These are phyloP conservation scores for Triangularia verruculosa DNA, from an alignment of 2,329 filamentous ascomycete species.

Conservation along the genomic window DNA sequence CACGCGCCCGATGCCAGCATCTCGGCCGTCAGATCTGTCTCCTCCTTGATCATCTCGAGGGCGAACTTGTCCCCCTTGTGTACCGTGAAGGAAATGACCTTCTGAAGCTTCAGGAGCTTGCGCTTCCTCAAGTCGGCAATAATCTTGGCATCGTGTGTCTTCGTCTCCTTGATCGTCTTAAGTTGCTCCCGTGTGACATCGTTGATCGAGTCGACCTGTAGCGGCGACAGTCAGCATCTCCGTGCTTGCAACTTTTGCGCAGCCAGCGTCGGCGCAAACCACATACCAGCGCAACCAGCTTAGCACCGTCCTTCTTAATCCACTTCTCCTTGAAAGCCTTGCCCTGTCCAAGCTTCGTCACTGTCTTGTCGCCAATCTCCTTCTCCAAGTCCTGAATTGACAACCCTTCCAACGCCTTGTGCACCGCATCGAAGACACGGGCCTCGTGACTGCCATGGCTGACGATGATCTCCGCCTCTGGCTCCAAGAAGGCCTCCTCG, in stretches of 20 bases:
- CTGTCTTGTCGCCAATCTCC: slow-evolving; percentile 68
- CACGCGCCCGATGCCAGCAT: slow-evolving; percentile 86
- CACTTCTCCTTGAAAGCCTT: slow-evolving; percentile 86
- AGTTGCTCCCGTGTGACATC: slow-evolving; percentile 78
- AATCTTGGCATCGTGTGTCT: slow-evolving; percentile 71
- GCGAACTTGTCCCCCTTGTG: slow-evolving; percentile 86
- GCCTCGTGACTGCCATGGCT: slow-evolving; percentile 78
- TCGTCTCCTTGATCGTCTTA: slow-evolving; percentile 66
- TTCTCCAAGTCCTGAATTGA: slow-evolving; percentile 71
- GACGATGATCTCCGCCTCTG: slow-evolving; percentile 69
- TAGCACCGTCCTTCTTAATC: slow-evolving; percentile 58
- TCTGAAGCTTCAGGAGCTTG: slow-evolving; percentile 80
- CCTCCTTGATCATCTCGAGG: slow-evolving; percentile 83
- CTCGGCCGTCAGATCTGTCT: slow-evolving; percentile 90
- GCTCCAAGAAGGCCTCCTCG: slow-evolving; percentile 73
- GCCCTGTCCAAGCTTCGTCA: slow-evolving; percentile 81
- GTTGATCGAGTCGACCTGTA: slow-evolving; percentile 66
- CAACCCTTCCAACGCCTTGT: slow-evolving; percentile 72
- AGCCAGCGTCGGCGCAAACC: slow-evolving; percentile 37
- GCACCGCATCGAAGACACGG: slow-evolving; percentile 73
- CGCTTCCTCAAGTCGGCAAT: slow-evolving; percentile 84
- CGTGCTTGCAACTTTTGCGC: slow-evolving; percentile 42
- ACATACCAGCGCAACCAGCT: slow-evolving; percentile 51
- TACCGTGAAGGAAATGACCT: slow-evolving; percentile 81
- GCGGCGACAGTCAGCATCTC: slow-evolving; percentile 37